These are phyloP conservation scores for Vaccinium corymbosum DNA, from an alignment of 148 eudicot species.

Conservation along the genomic window DNA sequence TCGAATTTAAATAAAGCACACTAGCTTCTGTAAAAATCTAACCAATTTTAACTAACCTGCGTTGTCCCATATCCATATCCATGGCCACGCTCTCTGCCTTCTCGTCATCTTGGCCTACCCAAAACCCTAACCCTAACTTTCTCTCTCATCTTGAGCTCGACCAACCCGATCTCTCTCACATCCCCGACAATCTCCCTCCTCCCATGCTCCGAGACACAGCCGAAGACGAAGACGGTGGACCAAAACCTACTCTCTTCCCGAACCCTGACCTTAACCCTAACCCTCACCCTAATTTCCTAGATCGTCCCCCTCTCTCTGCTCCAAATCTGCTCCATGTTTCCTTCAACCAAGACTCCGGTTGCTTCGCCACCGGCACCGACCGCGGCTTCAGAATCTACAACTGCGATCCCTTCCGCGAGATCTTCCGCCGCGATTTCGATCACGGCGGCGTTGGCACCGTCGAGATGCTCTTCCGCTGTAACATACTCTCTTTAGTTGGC, in stretches of 20 bases:
- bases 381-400: conserved; percentile 75
- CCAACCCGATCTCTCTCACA: conserved; percentile 5
- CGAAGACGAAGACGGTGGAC: conserved; percentile 13
- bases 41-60: background rate
- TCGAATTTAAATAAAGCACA: background rate
- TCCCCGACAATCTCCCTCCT: conserved; percentile 17
- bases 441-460: conserved; percentile 72
- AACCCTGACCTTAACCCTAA: conserved; percentile 26
- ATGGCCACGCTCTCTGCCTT: conserved; percentile 40
- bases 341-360: conserved; percentile 75
- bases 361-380: conserved; percentile 75
- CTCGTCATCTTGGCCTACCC: conserved; percentile 28
- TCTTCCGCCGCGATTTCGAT: conserved; percentile 74
- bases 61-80: background rate
- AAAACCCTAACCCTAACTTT: conserved; percentile 27
- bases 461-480: conserved; percentile 87
- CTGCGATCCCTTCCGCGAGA: conserved; percentile 86
- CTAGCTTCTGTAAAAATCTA: background rate
- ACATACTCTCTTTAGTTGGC: conserved; percentile 81
- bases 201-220: conserved; percentile 27
- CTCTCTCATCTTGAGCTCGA: conserved; percentile 12
- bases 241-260: conserved; percentile 16
- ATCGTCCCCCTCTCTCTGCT: conserved; percentile 15
- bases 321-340: conserved; percentile 57
- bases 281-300: conserved; percentile 23